phyloP scores from a whole-genome alignment of 495 filamentous ascomycete species.

The Friedmanniomyces endolithicus region DNA sequence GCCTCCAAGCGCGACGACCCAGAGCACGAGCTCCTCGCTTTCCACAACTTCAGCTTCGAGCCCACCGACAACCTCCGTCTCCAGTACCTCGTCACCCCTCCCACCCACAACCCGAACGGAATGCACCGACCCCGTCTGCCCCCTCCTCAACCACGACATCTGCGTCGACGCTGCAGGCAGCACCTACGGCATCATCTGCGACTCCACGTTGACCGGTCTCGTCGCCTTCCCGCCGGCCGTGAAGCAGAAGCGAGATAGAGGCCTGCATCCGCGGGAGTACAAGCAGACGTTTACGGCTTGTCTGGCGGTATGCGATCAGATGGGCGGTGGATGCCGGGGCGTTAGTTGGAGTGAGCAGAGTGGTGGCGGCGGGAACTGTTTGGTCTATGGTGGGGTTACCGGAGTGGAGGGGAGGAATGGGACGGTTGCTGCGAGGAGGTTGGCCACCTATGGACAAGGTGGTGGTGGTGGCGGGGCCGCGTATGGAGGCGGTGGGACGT shows the following conservation, averaged over 20 bases:
- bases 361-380: background rate
- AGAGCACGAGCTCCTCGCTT: background rate
- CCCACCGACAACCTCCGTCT: background rate
- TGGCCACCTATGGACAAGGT: background rate
- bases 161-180: background rate
- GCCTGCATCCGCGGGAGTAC: background rate
- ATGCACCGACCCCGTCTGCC: background rate
- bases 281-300: background rate
- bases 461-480: background rate
- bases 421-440: background rate
- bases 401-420: background rate
- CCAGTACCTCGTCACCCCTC: background rate
- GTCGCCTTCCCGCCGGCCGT: background rate
- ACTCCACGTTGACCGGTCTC: background rate
- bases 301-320: background rate
- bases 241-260: background rate
- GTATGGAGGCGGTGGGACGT: background rate
- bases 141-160: background rate
- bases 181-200: conserved; percentile 4
- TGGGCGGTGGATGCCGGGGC: background rate
- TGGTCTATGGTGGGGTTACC: background rate
- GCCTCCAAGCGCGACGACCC: background rate
- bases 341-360: background rate
- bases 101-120: background rate
- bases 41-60: background rate